phyloP scores from a whole-genome alignment of 1,284 basidiomycete genomes.

The Leccinum idahoense region DNA sequence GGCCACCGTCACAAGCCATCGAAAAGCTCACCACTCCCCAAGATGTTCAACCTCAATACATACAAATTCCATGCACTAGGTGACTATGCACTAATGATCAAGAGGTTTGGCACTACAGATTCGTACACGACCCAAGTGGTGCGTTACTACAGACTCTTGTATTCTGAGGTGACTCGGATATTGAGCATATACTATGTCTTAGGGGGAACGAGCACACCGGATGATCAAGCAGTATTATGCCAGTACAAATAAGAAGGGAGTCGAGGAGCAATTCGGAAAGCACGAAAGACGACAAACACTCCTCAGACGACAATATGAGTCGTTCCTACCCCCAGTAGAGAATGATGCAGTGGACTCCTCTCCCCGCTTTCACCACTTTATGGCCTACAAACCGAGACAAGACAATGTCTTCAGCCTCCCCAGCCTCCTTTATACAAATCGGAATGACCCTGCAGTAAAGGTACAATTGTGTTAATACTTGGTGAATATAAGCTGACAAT shows the following conservation, averaged over 20 bases:
- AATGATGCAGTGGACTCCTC: background rate
- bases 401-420: background rate
- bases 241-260: background rate
- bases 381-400: background rate
- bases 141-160: too few species aligned
- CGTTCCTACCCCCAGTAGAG: background rate
- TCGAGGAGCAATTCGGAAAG: background rate
- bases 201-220: background rate
- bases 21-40: background rate
- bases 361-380: background rate
- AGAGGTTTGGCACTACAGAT: background rate
- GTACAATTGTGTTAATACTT: background rate
- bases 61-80: slow-evolving; percentile 7
- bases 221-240: background rate
- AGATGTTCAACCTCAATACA: background rate
- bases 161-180: too few species aligned
- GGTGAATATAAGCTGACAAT: background rate
- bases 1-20: background rate
- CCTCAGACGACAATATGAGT: background rate
- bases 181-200: too few species aligned
- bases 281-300: background rate
- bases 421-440: background rate
- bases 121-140: background rate
- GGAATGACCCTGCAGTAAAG: background rate
- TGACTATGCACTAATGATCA: background rate